Base-by-base conservation (phyloP, 345 rosid genomes). In the Kernera saxatilis region DNA sequence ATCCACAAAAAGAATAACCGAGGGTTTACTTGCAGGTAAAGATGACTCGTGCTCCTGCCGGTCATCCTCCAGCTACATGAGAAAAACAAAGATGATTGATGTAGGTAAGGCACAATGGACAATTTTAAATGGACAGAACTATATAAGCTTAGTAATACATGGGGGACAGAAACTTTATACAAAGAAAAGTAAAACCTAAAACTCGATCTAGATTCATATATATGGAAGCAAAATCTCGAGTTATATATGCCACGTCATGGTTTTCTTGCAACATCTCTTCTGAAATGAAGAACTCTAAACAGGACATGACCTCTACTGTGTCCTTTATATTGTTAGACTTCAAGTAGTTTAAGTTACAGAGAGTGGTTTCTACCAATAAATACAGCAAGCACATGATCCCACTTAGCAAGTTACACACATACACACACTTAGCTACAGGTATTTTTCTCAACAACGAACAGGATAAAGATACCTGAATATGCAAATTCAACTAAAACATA, bases 1-100 rank as follows among this genome's bases (percentile, higher is more conserved):
- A 75, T 91, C 99, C 71, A 94, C 89, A 75, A 94, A 87, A 43
- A 94, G 86, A 74, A 94, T 82, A 39, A 88, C 62, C 0, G 95
- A 94, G 18, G 96, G 90, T 80, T 82, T 80, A 74, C 81, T 78
- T 81, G 85, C 81, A 57, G 95, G 90, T 62, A 93, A 79, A 71
- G 77, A 77, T 41, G 79, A 79, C 69, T 78, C 83, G 59, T 77
- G 60, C 74, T 84, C 82, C 63, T 76, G 83, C 57, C 76, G 81
- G 64, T 83, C 72, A 45, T 77, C 80, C 69, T 82, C 87, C 70
- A 94, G 79, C 99, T 94, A 72, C 84, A 84, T 32, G 59, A 74
- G 29, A 55, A 56, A 58, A 51, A 14, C 23, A 62, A 54, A 69
- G 21, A 68, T 35, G 23, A 45, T 29, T 55, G 60, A 44, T 69